Base-by-base conservation (phyloP, 2,329 filamentous ascomycete genomes). In the Neofusicoccum sp. region DNA sequence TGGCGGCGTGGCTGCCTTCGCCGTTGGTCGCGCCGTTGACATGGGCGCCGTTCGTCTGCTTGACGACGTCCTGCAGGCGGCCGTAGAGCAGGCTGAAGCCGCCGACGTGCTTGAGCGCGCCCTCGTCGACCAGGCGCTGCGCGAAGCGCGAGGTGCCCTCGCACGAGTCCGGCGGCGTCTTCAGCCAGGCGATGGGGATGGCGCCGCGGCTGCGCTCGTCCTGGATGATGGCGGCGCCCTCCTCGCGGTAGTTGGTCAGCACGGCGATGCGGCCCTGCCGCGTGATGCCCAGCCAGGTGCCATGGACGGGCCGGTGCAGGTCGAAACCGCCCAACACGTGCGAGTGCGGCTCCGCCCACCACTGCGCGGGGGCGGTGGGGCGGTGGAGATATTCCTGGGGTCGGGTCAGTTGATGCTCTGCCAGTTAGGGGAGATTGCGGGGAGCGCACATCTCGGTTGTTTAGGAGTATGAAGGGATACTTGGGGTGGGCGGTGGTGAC, bases 201-300 rank as follows among this genome's bases (percentile, higher is more conserved):
- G 79, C 77, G 2, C 87, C 87, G 31, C 87, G 80, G 66, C 83
- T 86, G 44, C 83, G 82, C 47, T 75, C 73, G 52, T 76, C 75
- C 48, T 79, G 71, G 31, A 81, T 73, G 16, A 81, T 75, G 29
- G 77, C 75, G 33, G 72, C 69, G 37, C 69, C 71, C 45, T 82
- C 76, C 71, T 88, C 86, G 43, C 85, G 84, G 71, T 86, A 89
- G 73, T 89, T 89, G 56, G 87, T 89, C 36, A 89, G 78, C 5
- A 87, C 83, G 2, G 86, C 85, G 50, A 89, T 71, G 63, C 85
- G 84, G 33, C 87, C 87, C 66, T 86, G 79, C 36, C 78, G 80
- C 7, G 85, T 88, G 63, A 89, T 78, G 22, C 85, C 87, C 52
- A 89, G 82, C 87, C 87, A 89, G 64, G 87, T 89, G 28, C 87